Percentiles rank a stretch among this genome's conserved stretches.
phyloP scores from a whole-genome alignment of 768 basidiomycete species.

The Grammothele lineata region DNA sequence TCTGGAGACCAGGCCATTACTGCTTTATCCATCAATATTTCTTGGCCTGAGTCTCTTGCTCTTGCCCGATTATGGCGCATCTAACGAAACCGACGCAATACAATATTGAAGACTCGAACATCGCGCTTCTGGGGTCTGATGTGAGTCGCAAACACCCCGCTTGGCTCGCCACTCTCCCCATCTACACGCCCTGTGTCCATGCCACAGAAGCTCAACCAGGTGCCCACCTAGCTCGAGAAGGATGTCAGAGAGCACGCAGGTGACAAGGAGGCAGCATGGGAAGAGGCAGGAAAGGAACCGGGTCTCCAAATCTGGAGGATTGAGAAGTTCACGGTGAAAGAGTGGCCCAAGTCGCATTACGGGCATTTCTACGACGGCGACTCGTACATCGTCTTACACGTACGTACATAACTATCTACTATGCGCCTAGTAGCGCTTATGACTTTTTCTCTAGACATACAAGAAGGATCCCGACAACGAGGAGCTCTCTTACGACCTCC shows the following conservation, averaged over 20 bases:
- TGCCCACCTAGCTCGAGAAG: slow-evolving; percentile 46
- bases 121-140: slow-evolving; percentile 59
- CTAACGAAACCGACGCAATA: slow-evolving; percentile 44
- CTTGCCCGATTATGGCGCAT: not conserved
- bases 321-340: slow-evolving; percentile 50
- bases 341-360: slow-evolving; percentile 47
- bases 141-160: slow-evolving; percentile 29
- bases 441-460: slow-evolving; percentile 42
- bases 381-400: slow-evolving; percentile 62
- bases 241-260: slow-evolving; percentile 49
- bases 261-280: slow-evolving; percentile 48
- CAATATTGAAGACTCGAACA: slow-evolving; percentile 60
- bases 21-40: no score
- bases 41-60: no score
- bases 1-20: no score
- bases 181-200: no score
- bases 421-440: not conserved
- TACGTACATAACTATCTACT: slow-evolving; percentile 24
- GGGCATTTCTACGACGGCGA: slow-evolving; percentile 63
- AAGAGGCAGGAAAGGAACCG: slow-evolving; percentile 35
- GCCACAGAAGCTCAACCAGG: no score
- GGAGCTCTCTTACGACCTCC: slow-evolving; percentile 50
- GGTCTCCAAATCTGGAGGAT: slow-evolving; percentile 58
- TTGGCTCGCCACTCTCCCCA: not conserved
- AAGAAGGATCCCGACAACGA: slow-evolving; percentile 45